A percentile compares a stretch with the other conserved stretches of the same genome.
These are phyloP conservation scores for Cystofilobasidium capitatum DNA, from an alignment of 768 basidiomycete genomes.

Conservation along the genomic window DNA sequence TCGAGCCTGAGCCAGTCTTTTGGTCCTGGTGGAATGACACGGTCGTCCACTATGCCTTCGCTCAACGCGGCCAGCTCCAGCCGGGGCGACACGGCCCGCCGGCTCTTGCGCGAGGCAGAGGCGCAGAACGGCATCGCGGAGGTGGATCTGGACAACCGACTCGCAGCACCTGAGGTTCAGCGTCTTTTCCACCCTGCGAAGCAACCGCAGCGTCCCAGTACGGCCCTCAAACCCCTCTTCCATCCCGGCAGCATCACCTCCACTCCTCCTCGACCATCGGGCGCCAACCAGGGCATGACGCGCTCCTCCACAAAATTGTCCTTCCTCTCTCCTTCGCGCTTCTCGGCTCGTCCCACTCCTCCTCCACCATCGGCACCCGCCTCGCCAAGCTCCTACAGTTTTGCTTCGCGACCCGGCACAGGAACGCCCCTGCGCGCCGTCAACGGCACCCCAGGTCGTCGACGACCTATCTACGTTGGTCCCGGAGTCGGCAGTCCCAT, in stretches of 20 bases:
- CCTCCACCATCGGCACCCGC: neutral
- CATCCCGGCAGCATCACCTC: slow-evolving; percentile 9
- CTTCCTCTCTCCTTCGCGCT: slow-evolving; percentile 24
- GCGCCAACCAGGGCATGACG: neutral
- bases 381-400: neutral
- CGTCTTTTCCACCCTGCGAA: neutral
- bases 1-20: neutral
- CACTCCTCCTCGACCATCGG: neutral
- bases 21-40: neutral
- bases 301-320: slow-evolving; percentile 15
- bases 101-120: neutral
- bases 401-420: neutral
- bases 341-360: neutral
- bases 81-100: neutral
- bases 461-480: slow-evolving; percentile 25
- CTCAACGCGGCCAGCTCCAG: neutral
- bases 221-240: slow-evolving; percentile 9
- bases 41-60: slow-evolving; percentile 1
- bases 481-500: slow-evolving; percentile 8
- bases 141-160: neutral
- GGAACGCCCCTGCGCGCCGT: neutral
- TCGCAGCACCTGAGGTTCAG: neutral
- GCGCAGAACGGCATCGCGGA: neutral
- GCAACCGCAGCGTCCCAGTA: neutral
- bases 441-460: neutral